These are phyloP conservation scores for Cerioporus squamosus DNA, from an alignment of 1,284 basidiomycete genomes.

Conservation along the genomic window DNA sequence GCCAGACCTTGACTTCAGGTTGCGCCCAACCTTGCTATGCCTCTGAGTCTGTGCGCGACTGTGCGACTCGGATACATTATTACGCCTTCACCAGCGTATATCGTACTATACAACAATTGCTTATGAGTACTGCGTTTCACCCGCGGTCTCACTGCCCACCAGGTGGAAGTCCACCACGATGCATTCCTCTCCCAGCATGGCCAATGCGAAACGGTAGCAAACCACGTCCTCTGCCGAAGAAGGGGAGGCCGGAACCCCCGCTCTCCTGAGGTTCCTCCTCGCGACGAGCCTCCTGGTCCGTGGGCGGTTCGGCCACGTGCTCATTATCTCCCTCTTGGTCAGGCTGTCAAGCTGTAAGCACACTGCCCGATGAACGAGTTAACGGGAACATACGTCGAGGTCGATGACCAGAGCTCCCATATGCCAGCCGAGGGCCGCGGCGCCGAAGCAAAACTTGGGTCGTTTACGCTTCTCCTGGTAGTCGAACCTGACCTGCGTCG, in stretches of 20 bases:
- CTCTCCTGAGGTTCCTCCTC: not conserved
- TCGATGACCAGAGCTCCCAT: conserved; percentile 86
- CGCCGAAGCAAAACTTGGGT: conserved; percentile 76
- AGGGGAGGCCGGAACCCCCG: too few species aligned
- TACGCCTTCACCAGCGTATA: too few species aligned
- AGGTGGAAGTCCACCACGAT: not conserved
- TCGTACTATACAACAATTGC: not conserved
- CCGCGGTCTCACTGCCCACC: not conserved
- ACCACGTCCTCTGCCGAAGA: conserved; percentile 2
- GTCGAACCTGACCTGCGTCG: conserved; percentile 75
- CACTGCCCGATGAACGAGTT: not conserved
- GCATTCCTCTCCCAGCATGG: conserved; percentile 21
- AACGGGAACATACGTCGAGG: conserved; percentile 52
- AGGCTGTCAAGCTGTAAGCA: conserved; percentile 5
- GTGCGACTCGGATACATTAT: too few species aligned
- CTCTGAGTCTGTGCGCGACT: too few species aligned
- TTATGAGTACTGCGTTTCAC: not conserved
- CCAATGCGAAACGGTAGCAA: conserved; percentile 18
- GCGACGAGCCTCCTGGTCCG: not conserved
- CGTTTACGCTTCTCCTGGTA: conserved; percentile 50
- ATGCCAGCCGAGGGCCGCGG: conserved; percentile 86
- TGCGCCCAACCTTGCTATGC: too few species aligned
- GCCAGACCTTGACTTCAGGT: too few species aligned
- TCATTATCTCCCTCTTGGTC: conserved; percentile 16
- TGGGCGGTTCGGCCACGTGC: conserved; percentile 1